Evolutionary conservation across 352 stramenopile genomes (phyloP), one percentile per base, ranked within the genome.

Genomic region (Phytophthora agathidicida): DNA sequence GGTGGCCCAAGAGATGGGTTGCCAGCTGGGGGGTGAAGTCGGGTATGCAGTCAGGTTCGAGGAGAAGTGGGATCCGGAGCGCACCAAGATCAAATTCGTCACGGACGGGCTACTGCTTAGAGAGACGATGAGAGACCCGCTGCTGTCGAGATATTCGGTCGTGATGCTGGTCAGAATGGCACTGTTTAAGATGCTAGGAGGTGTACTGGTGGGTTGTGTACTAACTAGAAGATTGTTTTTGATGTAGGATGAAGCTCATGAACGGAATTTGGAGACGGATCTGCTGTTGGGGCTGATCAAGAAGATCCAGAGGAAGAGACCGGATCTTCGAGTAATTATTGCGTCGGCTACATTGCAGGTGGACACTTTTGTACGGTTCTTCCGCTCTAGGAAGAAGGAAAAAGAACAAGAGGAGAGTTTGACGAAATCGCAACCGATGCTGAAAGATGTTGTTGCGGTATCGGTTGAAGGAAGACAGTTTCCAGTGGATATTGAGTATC

Each of bases 11-110:
- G 98, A 99, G 82, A 98, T 99, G 77, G 92, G 97, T 62, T 93
- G 94, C 26, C 83, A 80, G 37, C 53, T 99, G 6, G 97, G 97
- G 4, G 71, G 93, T 23, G 93, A 99, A 60, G 96, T 94, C 6
- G 98, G 98, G 3, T 99, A 99, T 52, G 96, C 91, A 19, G 98
- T 99, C 45, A 95, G 98, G n/a, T 99, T 99, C 69, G 97, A 99
- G 60, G 98, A 98, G 49, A 89, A 98, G 28, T 92, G 80, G 77
- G 75, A 90, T 24, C 61, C 77, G 1, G 54, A 87, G 19, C 44
- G 36, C 7, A 99, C 98, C n/a, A 74, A 91, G 20, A 92, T 99
- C 58, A 98, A 98, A 73, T 99, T 99, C 80, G 98, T 99, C 81
- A 99, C 98, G 11, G 98, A 99, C 73, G 98, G 97, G 51, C 98